These are phyloP conservation scores for Suhomyces maxii DNA, from an alignment of 1,139 yeast genomes.

Conservation along the genomic window DNA sequence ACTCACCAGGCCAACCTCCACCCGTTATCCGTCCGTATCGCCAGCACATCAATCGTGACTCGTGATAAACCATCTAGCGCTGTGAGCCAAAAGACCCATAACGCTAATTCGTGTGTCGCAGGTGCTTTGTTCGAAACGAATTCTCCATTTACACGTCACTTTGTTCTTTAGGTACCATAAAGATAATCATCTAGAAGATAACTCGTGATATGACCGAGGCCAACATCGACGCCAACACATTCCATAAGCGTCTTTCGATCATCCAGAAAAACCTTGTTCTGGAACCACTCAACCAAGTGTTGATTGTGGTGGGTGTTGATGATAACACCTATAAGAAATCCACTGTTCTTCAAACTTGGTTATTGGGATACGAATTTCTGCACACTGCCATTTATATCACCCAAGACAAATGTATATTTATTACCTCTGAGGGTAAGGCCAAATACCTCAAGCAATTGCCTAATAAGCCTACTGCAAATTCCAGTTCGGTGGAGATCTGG, in stretches of 20 bases:
- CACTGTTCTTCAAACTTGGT: constrained; percentile 87
- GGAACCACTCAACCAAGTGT: constrained; percentile 47
- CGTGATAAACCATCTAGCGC: too few relatives aligned
- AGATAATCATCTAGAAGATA: background rate
- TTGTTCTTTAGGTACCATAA: background rate
- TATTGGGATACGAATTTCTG: constrained; percentile 92
- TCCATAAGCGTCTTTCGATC: constrained; percentile 43
- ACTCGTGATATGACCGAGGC: constrained; percentile 29
- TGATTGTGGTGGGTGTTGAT: constrained; percentile 80
- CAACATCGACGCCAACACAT: constrained; percentile 38
- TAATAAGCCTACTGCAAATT: constrained; percentile 35
- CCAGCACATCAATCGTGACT: too few relatives aligned
- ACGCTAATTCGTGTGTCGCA: too few relatives aligned
- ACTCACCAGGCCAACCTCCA: too few relatives aligned
- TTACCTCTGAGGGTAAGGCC: constrained; percentile 88
- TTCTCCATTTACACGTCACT: too few relatives aligned
- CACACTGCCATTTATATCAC: constrained; percentile 77
- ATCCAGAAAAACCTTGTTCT: constrained; percentile 39
- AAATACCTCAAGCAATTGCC: constrained; percentile 66
- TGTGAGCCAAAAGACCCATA: too few relatives aligned
- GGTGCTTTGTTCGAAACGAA: too few relatives aligned
- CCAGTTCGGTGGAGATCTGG: constrained; percentile 63
- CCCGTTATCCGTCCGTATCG: too few relatives aligned
- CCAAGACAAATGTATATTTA: constrained; percentile 57
- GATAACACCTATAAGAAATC: constrained; percentile 91